Percentiles rank a stretch among this genome's conserved stretches.
phyloP scores from a whole-genome alignment of 208 protist species.

The Polymyxa betae region DNA sequence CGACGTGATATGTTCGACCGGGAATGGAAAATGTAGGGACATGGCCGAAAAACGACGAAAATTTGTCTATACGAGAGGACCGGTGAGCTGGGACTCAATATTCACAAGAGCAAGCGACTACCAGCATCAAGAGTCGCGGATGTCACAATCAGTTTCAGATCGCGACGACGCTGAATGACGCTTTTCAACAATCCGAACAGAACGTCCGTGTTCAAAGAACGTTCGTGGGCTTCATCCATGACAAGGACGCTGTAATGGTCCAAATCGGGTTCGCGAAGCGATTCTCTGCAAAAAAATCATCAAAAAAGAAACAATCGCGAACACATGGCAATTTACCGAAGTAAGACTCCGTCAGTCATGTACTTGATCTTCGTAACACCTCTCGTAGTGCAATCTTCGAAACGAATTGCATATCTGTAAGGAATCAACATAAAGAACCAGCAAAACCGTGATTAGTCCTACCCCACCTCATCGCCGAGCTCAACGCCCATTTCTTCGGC shows the following conservation, averaged over 20 bases:
- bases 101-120: background rate
- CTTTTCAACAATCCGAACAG: conserved; percentile 74
- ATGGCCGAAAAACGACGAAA: conserved; percentile 90
- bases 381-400: conserved; percentile 80
- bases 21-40: conserved; percentile 86
- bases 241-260: conserved; percentile 78
- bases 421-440: background rate
- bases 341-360: conserved; percentile 90
- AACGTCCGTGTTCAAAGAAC: conserved; percentile 87
- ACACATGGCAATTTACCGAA: conserved; percentile 65
- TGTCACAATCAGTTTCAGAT: conserved; percentile 98
- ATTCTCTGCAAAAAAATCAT: conserved; percentile 63
- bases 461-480: conserved; percentile 76
- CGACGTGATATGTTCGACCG: conserved; percentile 91
- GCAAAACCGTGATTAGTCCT: background rate
- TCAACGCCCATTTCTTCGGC: conserved; percentile 80
- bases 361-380: conserved; percentile 80
- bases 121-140: conserved; percentile 97
- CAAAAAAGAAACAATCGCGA: background rate
- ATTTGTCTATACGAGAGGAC: conserved; percentile 47
- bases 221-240: conserved; percentile 91
- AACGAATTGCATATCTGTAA: conserved; percentile 86
- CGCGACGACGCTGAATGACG: conserved; percentile 74
- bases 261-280: conserved; percentile 69
- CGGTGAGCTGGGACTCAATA: background rate